phyloP scores from a whole-genome alignment of 805 yeast species.

The Wickerhamomyces sydowiorum region DNA sequence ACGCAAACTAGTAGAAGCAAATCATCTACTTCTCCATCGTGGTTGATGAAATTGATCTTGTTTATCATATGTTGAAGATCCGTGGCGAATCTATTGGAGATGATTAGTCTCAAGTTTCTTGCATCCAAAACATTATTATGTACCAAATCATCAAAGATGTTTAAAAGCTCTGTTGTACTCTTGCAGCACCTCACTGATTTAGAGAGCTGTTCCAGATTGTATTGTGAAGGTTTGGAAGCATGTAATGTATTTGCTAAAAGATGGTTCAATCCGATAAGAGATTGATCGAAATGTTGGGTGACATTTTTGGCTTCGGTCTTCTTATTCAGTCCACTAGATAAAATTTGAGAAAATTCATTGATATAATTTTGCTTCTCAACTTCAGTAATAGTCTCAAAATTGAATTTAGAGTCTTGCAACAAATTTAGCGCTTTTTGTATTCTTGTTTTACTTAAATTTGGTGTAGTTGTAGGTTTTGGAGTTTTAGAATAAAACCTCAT shows the following conservation, averaged over 20 bases:
- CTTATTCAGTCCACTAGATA: not conserved
- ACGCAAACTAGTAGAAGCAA: conserved; percentile 8
- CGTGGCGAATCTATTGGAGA: conserved; percentile 5
- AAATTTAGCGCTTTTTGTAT: conserved; percentile 1
- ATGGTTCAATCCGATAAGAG: conserved; percentile 13
- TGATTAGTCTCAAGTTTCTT: conserved; percentile 6
- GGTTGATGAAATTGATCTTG: conserved; percentile 9
- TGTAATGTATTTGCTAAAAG: conserved; percentile 1
- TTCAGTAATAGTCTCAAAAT: conserved; percentile 4
- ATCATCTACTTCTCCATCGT: conserved; percentile 1
- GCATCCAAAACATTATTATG: conserved; percentile 4
- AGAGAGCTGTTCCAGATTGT: conserved; percentile 1
- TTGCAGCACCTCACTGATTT: conserved; percentile 3
- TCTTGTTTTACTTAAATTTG: not conserved
- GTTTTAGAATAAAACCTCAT: not conserved
- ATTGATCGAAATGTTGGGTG: conserved; percentile 10
- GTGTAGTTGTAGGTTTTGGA: not conserved
- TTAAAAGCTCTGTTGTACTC: conserved; percentile 3
- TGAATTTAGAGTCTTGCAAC: conserved; percentile 1
- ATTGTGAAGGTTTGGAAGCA: not conserved
- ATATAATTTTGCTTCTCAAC: conserved; percentile 12
- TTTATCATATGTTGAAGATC: conserved; percentile 8
- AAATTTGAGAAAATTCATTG: conserved; percentile 1
- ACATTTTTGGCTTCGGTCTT: not conserved
- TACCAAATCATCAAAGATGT: conserved; percentile 11